phyloP scores from a whole-genome alignment of 345 rosid genomes.

The Gossypium stocksii region DNA sequence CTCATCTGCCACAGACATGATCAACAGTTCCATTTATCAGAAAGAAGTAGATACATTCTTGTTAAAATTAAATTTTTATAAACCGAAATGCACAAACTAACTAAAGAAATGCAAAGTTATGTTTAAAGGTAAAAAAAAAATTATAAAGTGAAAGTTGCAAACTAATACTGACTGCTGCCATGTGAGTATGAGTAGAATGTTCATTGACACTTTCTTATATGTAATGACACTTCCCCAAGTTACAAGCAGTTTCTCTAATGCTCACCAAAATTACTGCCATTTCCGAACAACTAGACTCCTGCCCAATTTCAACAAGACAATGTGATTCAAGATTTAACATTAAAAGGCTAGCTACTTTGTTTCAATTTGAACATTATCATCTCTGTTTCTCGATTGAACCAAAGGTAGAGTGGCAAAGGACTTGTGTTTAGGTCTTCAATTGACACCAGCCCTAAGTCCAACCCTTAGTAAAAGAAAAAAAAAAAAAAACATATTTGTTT shows the following conservation, averaged over 20 bases:
- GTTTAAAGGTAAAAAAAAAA: not conserved
- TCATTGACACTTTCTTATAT: not conserved
- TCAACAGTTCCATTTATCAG: slow-evolving; percentile 6
- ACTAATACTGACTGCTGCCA: not conserved
- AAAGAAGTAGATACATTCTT: slow-evolving; percentile 10
- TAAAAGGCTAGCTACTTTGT: not conserved
- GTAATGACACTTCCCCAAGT: not conserved
- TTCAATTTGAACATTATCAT: not conserved
- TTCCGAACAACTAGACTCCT: not conserved
- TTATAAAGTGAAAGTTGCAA: not conserved
- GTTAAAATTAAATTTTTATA: not conserved
- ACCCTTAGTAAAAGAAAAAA: too few relatives aligned
- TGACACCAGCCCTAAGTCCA: too few relatives aligned
- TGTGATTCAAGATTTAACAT: not conserved
- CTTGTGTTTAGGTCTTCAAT: too few relatives aligned
- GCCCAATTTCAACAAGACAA: not conserved
- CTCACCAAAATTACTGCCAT: slow-evolving; percentile 6
- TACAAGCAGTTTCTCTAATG: not conserved
- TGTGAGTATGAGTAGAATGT: not conserved
- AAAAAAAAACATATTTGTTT: not conserved
- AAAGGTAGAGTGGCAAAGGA: too few relatives aligned
- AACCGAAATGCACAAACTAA: not conserved
- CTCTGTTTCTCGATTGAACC: too few relatives aligned
- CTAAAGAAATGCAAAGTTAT: not conserved
- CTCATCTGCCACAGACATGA: slow-evolving; percentile 43